Conservation (phyloP, 768 basidiomycete species). For the Panellus pusillus region DNA sequence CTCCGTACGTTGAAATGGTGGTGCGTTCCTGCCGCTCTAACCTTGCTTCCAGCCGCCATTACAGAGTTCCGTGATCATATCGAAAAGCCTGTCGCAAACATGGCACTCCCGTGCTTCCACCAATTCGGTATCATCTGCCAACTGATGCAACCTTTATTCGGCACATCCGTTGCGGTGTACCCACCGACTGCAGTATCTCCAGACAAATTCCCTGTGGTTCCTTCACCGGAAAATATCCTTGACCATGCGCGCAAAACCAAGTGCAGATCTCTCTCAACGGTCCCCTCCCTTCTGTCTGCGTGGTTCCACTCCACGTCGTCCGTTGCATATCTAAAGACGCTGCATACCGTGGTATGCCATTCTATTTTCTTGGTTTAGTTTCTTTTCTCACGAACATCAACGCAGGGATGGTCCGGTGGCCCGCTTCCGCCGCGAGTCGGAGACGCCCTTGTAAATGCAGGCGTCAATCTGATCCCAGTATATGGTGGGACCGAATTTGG, state of each 20-base stretch:
- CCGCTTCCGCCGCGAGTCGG: conserved; percentile 33
- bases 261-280: conserved; percentile 25
- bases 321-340: too few relatives aligned
- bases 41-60: conserved; percentile 4
- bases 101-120: conserved; percentile 36
- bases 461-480: conserved; percentile 26
- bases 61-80: conserved; percentile 20
- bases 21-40: neutral
- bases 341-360: conserved; percentile 31
- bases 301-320: conserved; percentile 30
- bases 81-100: conserved; percentile 13
- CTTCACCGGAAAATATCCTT: conserved; percentile 37
- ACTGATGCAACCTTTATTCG: conserved; percentile 27
- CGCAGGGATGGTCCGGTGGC: conserved; percentile 32
- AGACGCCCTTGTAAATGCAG: conserved; percentile 27
- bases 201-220: conserved; percentile 29
- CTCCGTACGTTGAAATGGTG: too few relatives aligned
- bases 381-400: neutral
- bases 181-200: conserved; percentile 26
- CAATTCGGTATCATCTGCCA: conserved; percentile 28
- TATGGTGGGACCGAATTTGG: conserved; percentile 36
- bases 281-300: conserved; percentile 32
- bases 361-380: neutral
- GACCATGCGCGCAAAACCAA: conserved; percentile 23
- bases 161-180: conserved; percentile 24